Conservation (phyloP, 2,329 filamentous ascomycete genomes). For the Colletotrichum cuscutae region DNA sequence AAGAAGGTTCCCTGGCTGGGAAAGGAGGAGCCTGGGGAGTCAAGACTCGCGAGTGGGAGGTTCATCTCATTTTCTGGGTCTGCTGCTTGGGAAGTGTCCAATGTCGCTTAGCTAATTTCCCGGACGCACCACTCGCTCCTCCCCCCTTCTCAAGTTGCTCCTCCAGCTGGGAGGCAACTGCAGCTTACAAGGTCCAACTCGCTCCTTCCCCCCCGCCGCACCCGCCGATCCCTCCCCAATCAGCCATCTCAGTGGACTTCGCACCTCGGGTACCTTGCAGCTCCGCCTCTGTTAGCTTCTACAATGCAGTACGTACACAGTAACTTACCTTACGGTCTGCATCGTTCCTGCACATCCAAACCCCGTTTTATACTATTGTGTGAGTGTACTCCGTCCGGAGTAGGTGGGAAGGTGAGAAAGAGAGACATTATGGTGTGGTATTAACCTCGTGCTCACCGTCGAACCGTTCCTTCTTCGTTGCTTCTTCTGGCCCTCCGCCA, state of each 20-base stretch:
- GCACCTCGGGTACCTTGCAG: constrained; percentile 31
- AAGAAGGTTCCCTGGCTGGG: background rate
- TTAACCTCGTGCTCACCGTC: constrained; percentile 6
- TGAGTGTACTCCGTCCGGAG: background rate
- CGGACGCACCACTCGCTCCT: constrained; percentile 11
- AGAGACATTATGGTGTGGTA: no score
- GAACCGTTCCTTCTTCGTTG: background rate
- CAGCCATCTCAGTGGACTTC: background rate
- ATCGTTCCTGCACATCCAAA: background rate
- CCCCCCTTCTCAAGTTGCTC: background rate
- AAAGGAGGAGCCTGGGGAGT: background rate
- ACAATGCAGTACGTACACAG: background rate
- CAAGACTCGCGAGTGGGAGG: background rate
- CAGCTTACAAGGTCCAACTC: background rate
- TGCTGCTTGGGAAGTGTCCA: constrained; percentile 15
- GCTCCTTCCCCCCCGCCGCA: constrained; percentile 13
- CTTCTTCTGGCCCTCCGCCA: constrained; percentile 16
- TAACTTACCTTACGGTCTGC: no score
- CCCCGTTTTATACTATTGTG: background rate
- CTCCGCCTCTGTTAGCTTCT: constrained; percentile 18
- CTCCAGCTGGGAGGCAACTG: no score
- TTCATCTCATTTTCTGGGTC: constrained; percentile 34
- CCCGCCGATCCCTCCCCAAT: constrained; percentile 27
- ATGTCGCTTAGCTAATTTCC: constrained; percentile 39
- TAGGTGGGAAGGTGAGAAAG: no score